These are phyloP conservation scores for Incumbomyces lentus DNA, from an alignment of 2,329 filamentous ascomycete species.

Conservation along the genomic window DNA sequence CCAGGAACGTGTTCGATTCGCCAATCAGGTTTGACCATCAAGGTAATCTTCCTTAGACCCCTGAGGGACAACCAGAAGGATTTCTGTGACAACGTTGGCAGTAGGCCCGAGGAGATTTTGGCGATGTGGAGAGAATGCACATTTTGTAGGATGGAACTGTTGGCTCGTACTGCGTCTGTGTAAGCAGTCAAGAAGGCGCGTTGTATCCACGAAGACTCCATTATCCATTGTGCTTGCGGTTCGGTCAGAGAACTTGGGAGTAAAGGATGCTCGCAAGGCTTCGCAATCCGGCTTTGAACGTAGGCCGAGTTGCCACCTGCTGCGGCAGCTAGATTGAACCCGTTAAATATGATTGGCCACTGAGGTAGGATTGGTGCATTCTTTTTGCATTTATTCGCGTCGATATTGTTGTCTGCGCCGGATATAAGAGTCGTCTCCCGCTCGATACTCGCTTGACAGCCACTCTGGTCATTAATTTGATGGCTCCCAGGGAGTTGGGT, in stretches of 20 bases:
- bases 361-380: constrained; percentile 8
- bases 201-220: constrained; percentile 60
- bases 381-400: neutral
- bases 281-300: constrained; percentile 18
- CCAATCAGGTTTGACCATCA: constrained; percentile 59
- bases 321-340: constrained; percentile 24
- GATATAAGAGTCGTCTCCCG: neutral
- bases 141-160: constrained; percentile 41
- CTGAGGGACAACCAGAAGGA: constrained; percentile 55
- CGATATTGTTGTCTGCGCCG: neutral
- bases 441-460: neutral
- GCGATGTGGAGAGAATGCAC: constrained; percentile 54
- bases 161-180: constrained; percentile 54
- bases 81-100: constrained; percentile 44
- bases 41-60: constrained; percentile 42
- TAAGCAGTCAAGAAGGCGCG: constrained; percentile 59
- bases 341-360: constrained; percentile 21
- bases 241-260: constrained; percentile 47
- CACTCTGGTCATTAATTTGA: neutral
- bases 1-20: constrained; percentile 44
- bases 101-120: constrained; percentile 52
- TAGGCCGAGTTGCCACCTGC: constrained; percentile 11
- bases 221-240: constrained; percentile 57
- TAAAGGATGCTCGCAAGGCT: constrained; percentile 27
- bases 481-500: neutral